Base-by-base conservation (phyloP, 352 stramenopile species). In the Phytophthora ramorum region DNA sequence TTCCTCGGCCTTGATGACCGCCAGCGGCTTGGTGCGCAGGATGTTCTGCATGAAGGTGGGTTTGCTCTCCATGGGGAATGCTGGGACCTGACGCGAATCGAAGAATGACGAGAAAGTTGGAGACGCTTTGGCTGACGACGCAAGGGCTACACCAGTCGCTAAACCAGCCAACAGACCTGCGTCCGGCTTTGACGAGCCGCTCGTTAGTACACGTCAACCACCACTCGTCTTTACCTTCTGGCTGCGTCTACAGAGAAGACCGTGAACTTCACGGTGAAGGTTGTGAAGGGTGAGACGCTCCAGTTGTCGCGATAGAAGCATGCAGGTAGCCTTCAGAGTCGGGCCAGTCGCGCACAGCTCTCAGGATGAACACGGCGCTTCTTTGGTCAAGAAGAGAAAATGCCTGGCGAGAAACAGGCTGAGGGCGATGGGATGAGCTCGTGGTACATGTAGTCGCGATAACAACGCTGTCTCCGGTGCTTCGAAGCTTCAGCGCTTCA, bases 1-100 rank as follows among this genome's bases (percentile, higher is more conserved):
- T 62, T 94, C 84, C 61, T 95, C 87, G 38, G 85, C 84, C 40
- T 89, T 71, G 66, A 94, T 92, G 14, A 92, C 84, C 8, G 64
- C 48, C 14, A 94, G 56, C 7, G 85, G 85, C 70, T 94, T 94
- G 63, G 79, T 93, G 49, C 83, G 83, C 50, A 87, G 81, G 34
- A 87, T 41, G 51, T 85, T 78, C 50, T 78, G 69, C 48, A 83
- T 57, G 63, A 87, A 89, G 24, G 64, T 66, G 41, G 78, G 77
- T 26, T 75, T 71, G 63, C 59, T 44, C 64, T 76, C 69, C 69
- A 76, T 76, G 52, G 19, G 45, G 44, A 63, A 55, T 4, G 19
- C 34, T 60, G 34, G 17, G 49, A 24, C 48, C 44, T n/a, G 20
- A 58, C 26, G 53, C 22, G 46, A 72, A 68, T 51, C 41, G 37